These are phyloP conservation scores for Daedaleopsis nitida DNA, from an alignment of 768 basidiomycete species.

Conservation along the genomic window DNA sequence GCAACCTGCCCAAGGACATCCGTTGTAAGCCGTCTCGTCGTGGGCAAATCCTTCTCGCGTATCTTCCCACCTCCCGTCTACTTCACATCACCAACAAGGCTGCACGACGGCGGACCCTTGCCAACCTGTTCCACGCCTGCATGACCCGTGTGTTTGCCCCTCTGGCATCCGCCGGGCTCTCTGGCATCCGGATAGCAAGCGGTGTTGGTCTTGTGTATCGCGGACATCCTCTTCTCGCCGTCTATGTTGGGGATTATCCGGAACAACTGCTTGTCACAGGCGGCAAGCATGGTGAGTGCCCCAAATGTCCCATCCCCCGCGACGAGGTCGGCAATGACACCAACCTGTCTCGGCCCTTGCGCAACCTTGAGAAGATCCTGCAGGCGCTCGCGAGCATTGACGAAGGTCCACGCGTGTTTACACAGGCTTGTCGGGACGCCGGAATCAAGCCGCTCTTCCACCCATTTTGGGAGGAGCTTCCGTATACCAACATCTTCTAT, in stretches of 20 bases:
- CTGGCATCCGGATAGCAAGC: constrained; percentile 20
- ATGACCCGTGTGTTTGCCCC: constrained; percentile 19
- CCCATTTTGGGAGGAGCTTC: constrained; percentile 30
- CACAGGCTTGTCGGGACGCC: constrained; percentile 12
- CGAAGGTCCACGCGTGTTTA: constrained; percentile 6
- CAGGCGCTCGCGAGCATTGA: constrained; percentile 8
- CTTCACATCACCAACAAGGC: constrained; percentile 22
- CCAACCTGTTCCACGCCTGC: constrained; percentile 29
- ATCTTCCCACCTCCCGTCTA: constrained; percentile 25
- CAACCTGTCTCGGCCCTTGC: not conserved
- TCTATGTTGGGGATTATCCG: constrained; percentile 27
- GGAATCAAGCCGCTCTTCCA: constrained; percentile 25
- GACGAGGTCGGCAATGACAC: constrained; percentile 13
- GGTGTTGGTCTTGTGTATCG: constrained; percentile 24
- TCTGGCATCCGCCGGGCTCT: constrained; percentile 6
- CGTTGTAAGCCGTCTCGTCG: constrained; percentile 26
- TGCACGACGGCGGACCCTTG: constrained; percentile 20
- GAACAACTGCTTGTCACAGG: constrained; percentile 28
- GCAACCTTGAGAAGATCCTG: constrained; percentile 6
- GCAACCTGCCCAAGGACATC: constrained; percentile 29
- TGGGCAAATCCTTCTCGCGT: constrained; percentile 29
- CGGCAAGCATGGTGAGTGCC: constrained; percentile 24
- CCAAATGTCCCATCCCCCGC: constrained; percentile 14
- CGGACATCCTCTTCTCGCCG: constrained; percentile 28
- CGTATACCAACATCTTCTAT: constrained; percentile 27